phyloP scores from a whole-genome alignment of 2,329 filamentous ascomycete genomes.

The Leptographium procerum region DNA sequence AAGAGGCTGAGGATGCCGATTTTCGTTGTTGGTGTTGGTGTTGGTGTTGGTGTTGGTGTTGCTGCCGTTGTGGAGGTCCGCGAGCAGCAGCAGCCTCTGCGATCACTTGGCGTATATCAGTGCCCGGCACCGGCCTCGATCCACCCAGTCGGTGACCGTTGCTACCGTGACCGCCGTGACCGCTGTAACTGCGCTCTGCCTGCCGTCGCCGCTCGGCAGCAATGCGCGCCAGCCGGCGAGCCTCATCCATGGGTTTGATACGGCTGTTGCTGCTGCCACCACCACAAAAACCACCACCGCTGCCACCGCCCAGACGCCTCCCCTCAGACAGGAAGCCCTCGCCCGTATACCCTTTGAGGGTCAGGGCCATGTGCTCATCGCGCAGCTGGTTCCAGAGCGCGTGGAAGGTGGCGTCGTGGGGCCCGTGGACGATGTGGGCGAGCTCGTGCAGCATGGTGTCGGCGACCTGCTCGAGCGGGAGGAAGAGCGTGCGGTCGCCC shows the following conservation, averaged over 20 bases:
- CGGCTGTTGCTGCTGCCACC: slow-evolving; percentile 39
- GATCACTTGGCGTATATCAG: slow-evolving; percentile 62
- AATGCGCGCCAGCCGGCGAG: slow-evolving; percentile 59
- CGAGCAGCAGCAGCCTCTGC: slow-evolving; percentile 55
- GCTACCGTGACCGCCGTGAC: slow-evolving; percentile 33
- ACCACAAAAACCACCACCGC: background rate
- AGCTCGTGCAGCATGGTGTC: slow-evolving; percentile 95
- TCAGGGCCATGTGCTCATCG: slow-evolving; percentile 68
- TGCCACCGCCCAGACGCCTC: slow-evolving; percentile 54
- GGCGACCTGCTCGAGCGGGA: slow-evolving; percentile 67
- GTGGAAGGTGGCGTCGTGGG: slow-evolving; percentile 74
- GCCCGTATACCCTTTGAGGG: slow-evolving; percentile 76
- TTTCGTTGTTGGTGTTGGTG: too few species aligned
- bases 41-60: too few species aligned
- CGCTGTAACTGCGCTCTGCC: slow-evolving; percentile 13
- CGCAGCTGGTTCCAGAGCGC: slow-evolving; percentile 81
- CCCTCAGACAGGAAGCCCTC: slow-evolving; percentile 77
- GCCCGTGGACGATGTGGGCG: slow-evolving; percentile 74
- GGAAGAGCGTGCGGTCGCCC: slow-evolving; percentile 62
- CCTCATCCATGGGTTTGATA: slow-evolving; percentile 51
- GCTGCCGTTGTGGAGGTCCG: slow-evolving; percentile 22
- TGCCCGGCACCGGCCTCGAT: slow-evolving; percentile 33
- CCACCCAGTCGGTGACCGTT: slow-evolving; percentile 65
- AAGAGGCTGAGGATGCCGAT: background rate
- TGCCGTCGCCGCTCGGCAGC: slow-evolving; percentile 59